Conservation (phyloP, 139 green algal genomes). For the Tetradesmus obliquus region DNA sequence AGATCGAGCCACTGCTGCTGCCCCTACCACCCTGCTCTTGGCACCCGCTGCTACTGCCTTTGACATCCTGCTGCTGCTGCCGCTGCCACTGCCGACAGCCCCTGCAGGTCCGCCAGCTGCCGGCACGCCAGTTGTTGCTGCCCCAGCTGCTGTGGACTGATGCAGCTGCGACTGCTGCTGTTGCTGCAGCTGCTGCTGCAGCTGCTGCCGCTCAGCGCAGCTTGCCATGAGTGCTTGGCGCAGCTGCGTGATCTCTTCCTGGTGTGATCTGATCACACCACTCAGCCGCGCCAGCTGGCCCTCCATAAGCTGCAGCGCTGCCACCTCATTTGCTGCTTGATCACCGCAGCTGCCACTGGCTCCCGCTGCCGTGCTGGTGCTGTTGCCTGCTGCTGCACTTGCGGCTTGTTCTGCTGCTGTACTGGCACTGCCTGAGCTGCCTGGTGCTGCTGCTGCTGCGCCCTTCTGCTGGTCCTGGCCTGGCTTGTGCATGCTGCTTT, state of each 20-base stretch:
- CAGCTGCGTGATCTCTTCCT: constrained; percentile 22
- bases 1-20: not conserved
- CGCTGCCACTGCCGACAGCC: not conserved
- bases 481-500: not conserved
- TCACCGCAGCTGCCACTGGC: not conserved
- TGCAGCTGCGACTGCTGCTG: not conserved
- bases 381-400: not conserved
- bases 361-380: not conserved
- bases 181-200: constrained; percentile 20
- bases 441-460: not conserved
- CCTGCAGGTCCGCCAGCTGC: not conserved
- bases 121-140: not conserved
- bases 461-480: not conserved
- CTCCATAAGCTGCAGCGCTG: constrained; percentile 29
- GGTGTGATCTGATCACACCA: not conserved
- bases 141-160: not conserved
- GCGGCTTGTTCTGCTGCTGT: not conserved
- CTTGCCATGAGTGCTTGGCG: not conserved
- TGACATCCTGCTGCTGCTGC: not conserved
- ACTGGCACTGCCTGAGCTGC: not conserved
- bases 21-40: not conserved
- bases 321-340: not conserved
- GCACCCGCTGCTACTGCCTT: not conserved
- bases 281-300: constrained; percentile 22
- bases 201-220: constrained; percentile 19